Conservation (phyloP, 768 basidiomycete species). For the Vararia minispora region DNA sequence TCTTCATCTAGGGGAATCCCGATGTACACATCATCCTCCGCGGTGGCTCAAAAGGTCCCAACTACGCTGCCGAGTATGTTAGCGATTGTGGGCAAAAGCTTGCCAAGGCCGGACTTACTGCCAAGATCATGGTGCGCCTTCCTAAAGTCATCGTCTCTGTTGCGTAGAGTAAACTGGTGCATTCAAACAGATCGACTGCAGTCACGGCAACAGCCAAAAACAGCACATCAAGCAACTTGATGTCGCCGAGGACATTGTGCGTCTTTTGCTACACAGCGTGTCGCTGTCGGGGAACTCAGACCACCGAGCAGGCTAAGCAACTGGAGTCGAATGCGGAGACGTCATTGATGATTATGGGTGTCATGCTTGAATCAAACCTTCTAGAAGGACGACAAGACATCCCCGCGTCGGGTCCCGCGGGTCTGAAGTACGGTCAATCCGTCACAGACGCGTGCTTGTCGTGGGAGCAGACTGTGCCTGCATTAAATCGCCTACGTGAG, state of each 20-base stretch:
- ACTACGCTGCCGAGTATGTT: conserved; percentile 75
- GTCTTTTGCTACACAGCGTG: conserved; percentile 17
- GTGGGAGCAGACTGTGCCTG: conserved; percentile 79
- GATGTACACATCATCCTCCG: conserved; percentile 93
- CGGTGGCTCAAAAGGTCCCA: conserved; percentile 83
- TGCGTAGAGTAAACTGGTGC: neutral
- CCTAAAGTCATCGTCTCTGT: neutral
- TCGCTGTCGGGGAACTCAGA: neutral
- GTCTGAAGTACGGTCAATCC: conserved; percentile 72
- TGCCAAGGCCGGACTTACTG: conserved; percentile 62
- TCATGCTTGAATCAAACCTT: conserved; percentile 94
- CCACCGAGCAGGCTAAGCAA: conserved; percentile 47
- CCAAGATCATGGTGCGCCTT: conserved; percentile 73
- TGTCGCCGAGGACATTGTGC: conserved; percentile 84
- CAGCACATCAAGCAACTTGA: conserved; percentile 82
- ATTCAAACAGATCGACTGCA: conserved; percentile 74
- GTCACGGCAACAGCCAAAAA: conserved; percentile 92
- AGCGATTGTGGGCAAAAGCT: conserved; percentile 65
- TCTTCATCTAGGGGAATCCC: conserved; percentile 57
- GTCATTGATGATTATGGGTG: conserved; percentile 68
- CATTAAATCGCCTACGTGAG: conserved; percentile 75
- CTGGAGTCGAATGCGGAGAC: conserved; percentile 65
- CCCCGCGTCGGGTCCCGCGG: conserved; percentile 56
- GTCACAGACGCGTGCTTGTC: conserved; percentile 87
- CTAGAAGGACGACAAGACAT: conserved; percentile 83